Evolutionary conservation across 768 basidiomycete genomes (phyloP).

Genomic region (Naganishia randhawae): DNA sequence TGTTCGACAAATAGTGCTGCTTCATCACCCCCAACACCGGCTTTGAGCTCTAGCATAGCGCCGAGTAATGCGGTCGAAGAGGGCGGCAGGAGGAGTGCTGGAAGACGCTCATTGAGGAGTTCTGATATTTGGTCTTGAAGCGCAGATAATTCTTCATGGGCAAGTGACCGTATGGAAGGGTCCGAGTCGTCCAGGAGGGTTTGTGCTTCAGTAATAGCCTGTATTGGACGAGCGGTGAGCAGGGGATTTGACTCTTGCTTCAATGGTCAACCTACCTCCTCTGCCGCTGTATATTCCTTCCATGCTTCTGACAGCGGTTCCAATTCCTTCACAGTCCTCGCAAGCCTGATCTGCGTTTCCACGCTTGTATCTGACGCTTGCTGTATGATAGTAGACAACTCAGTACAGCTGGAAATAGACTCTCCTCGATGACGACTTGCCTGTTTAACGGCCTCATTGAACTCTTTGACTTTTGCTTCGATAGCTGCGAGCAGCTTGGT

Average conservation of each 20-base stretch:
- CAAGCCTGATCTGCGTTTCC: slow-evolving; percentile 59
- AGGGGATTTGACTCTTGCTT: not conserved
- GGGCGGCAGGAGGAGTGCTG: slow-evolving; percentile 67
- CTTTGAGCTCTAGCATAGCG: slow-evolving; percentile 82
- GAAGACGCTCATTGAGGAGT: slow-evolving; percentile 54
- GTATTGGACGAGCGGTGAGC: slow-evolving; percentile 39
- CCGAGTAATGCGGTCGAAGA: slow-evolving; percentile 65
- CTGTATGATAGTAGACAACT: too few species aligned
- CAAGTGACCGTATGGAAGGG: slow-evolving; percentile 68
- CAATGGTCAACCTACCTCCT: slow-evolving; percentile 54
- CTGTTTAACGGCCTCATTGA: slow-evolving; percentile 22
- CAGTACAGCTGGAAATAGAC: too few species aligned
- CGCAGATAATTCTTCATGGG: slow-evolving; percentile 61
- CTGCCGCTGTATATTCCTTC: slow-evolving; percentile 61
- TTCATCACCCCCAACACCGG: slow-evolving; percentile 89
- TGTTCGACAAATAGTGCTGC: slow-evolving; percentile 75
- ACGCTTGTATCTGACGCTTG: slow-evolving; percentile 18
- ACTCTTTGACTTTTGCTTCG: slow-evolving; percentile 5
- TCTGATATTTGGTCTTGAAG: slow-evolving; percentile 52
- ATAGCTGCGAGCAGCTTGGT: not conserved
- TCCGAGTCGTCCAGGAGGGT: slow-evolving; percentile 70
- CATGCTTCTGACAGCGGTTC: slow-evolving; percentile 68
- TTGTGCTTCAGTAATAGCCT: slow-evolving; percentile 66
- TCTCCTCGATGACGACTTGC: slow-evolving; percentile 7
- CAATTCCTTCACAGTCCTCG: slow-evolving; percentile 65